Percentiles rank a stretch among this genome's conserved stretches.
phyloP scores from a whole-genome alignment of 2,329 filamentous ascomycete species.

The Monilinia polystroma region DNA sequence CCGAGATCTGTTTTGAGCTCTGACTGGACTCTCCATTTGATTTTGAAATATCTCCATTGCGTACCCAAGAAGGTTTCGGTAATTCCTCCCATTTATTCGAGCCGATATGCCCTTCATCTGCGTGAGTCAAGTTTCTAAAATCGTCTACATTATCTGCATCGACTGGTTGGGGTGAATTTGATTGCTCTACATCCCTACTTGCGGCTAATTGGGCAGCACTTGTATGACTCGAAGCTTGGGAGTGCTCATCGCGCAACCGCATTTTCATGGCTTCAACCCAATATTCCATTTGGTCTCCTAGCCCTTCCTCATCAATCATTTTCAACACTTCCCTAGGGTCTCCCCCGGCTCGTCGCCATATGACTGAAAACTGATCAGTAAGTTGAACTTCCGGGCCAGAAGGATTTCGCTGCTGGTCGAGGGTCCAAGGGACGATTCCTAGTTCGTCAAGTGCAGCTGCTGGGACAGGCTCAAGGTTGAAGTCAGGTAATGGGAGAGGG shows the following conservation, averaged over 20 bases:
- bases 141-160: neutral
- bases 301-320: slow-evolving; percentile 60
- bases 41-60: neutral
- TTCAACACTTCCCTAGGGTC: slow-evolving; percentile 58
- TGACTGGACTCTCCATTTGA: slow-evolving; percentile 12
- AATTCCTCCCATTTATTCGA: slow-evolving; percentile 36
- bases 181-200: neutral
- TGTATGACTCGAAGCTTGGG: too few relatives aligned
- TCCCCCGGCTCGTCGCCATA: slow-evolving; percentile 59
- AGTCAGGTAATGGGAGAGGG: neutral
- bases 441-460: neutral
- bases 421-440: neutral
- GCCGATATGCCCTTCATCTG: slow-evolving; percentile 29
- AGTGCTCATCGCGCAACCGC: neutral
- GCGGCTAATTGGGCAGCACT: neutral
- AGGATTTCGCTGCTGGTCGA: slow-evolving; percentile 24
- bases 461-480: neutral
- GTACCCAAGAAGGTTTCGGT: slow-evolving; percentile 1
- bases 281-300: slow-evolving; percentile 57
- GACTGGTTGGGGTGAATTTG: neutral
- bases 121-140: neutral
- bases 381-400: slow-evolving; percentile 34
- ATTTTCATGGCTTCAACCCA: slow-evolving; percentile 50
- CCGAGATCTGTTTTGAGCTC: neutral
- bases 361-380: slow-evolving; percentile 50